Base-by-base conservation (phyloP, 2,329 filamentous ascomycete species). In the Orbilia javanica region DNA sequence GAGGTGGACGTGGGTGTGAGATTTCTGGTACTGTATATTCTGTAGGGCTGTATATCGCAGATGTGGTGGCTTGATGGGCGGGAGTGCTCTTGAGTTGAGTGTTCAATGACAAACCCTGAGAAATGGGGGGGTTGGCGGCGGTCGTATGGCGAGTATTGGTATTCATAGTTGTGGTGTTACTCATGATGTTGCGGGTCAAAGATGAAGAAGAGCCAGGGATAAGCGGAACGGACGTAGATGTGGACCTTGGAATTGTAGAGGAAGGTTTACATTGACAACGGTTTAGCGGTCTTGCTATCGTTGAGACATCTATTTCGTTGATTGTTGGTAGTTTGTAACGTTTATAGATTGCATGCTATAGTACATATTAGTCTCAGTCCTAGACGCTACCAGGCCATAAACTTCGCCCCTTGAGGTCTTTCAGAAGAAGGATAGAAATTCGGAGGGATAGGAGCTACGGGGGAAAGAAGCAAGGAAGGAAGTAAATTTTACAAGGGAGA, bases 341-440 rank as follows among this genome's bases (percentile, higher is more conserved):
- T 36, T 46, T 57, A 10, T 68, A 68, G 4, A 68, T 36, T 18
- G 48, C 8, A 15, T 68, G 39, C 65, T 68, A 27, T 44, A 18
- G 1, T 5, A n/a, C 15, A 44, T n/a, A 55, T 11, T 36, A 36
- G n/a, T n/a, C n/a, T n/a, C n/a, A n/a, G n/a, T n/a, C n/a, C n/a
- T n/a, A n/a, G n/a, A n/a, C n/a, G n/a, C n/a, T n/a, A n/a, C n/a
- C n/a, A n/a, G n/a, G n/a, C n/a, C 7, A 36, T 36, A 10, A 36
- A 36, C 34, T 36, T 10, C 34, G 10, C 34, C 34, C 34, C n/a
- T n/a, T n/a, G n/a, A n/a, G n/a, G n/a, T n/a, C n/a, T n/a, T n/a
- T n/a, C n/a, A n/a, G n/a, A n/a, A n/a, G n/a, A n/a, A n/a, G n/a
- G n/a, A n/a, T n/a, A n/a, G n/a, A n/a, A n/a, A n/a, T n/a, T n/a